Conservation (phyloP, 2,329 filamentous ascomycete genomes). For the Plectosphaerella plurivora region DNA sequence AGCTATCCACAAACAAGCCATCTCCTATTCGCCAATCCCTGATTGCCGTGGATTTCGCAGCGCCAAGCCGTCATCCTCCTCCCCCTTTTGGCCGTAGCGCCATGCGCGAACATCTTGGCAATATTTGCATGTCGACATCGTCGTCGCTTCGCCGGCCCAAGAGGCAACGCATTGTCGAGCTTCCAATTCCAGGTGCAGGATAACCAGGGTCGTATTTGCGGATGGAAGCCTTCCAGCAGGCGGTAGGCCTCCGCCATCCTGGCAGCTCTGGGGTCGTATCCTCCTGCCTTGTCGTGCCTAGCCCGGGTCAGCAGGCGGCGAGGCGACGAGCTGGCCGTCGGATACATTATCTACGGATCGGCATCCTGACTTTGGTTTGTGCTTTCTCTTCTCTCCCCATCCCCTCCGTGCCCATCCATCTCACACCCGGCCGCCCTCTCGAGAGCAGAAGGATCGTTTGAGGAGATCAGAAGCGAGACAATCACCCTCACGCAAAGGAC, state of each 20-base stretch:
- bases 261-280: not conserved
- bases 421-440: not conserved
- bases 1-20: not conserved
- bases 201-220: not conserved
- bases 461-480: not conserved
- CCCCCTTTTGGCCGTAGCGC: slow-evolving; percentile 1
- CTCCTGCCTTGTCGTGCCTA: not conserved
- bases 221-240: not conserved
- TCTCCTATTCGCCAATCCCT: not conserved
- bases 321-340: not conserved
- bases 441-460: not conserved
- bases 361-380: not conserved
- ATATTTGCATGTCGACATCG: slow-evolving; percentile 3
- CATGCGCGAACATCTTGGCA: not conserved
- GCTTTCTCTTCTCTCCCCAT: not conserved
- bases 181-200: not conserved
- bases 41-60: not conserved
- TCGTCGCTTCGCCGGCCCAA: not conserved
- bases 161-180: not conserved
- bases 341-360: not conserved
- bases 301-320: not conserved
- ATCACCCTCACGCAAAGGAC: not conserved
- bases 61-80: slow-evolving; percentile 1
- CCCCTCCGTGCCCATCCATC: not conserved
- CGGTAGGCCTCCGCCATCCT: not conserved